Evolutionary conservation across 805 yeast species (phyloP), one percentile per base, ranked within the genome.

Genomic region (Nakazawaea anatomiae): DNA sequence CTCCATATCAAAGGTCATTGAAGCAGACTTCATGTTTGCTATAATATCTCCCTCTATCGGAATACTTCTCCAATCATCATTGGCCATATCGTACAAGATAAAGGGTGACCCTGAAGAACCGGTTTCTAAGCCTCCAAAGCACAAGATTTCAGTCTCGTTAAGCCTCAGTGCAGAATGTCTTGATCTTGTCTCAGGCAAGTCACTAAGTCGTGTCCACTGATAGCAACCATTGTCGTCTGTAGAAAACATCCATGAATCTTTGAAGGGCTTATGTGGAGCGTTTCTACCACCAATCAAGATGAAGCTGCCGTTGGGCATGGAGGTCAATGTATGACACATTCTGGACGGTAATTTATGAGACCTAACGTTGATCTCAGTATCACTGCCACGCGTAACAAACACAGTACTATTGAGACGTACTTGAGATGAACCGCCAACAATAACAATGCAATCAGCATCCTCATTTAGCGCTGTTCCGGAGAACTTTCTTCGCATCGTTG

Each of bases 271-370:
- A 2, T 76, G 74, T 0, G 96, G 95, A 1, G 80, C 73, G 2
- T 74, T 65, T 54, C 95, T 73, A 4, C 96, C 96, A 3, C 94
- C 95, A 35, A 79, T 65, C 4, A 85, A 54, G 1, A 83, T 50
- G 0, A 68, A 42, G 0, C 57, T 60, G 1, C 61, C 60, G 11
- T 61, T 56, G 2, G 52, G 57, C 1, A 77, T 39, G 0, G 59
- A 49, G 0, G 77, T 72, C 35, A 80, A 56, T 0, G 82, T 69
- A 57, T 86, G 91, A 53, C 85, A 74, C 79, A 82, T 76, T 51
- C 91, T 70, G 7, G 80, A 70, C 0, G 63, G 51, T 0, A 74
- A 35, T 29, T 49, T 25, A 42, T 45, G 44, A 11, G 49, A n/a
- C 9, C 44, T 25, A 3, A 58, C 14, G 0, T 42, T 68, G 6